Base-by-base conservation (phyloP, 2,329 filamentous ascomycete genomes). In the Lithohypha guttulata region DNA sequence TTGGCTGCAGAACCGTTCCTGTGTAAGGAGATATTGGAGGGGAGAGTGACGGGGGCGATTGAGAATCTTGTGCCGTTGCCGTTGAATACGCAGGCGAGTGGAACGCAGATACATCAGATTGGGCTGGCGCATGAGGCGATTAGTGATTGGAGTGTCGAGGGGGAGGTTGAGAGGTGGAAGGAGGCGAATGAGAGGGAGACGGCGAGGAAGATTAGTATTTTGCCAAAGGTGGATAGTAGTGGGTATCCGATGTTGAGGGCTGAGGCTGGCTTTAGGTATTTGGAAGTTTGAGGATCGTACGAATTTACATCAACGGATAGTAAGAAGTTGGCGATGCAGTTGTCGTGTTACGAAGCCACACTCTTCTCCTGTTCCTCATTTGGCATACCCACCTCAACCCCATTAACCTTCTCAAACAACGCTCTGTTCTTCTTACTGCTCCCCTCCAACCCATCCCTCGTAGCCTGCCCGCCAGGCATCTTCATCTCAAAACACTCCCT, bases 401-500 rank as follows among this genome's bases (percentile, higher is more conserved):
- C 28, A 13, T 25, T 26, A 10, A n/a, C 26, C 33, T 26, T 34
- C 17, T 43, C 19, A 17, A 25, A 34, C 10, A 42, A 34, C 32
- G 46, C 47, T 17, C 36, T 42, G 43, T 55, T 53, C 21, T 44
- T 46, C 36, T 44, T 55, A 18, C 51, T 51, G 46, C 42, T 65
- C 4, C 63, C 62, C 46, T 65, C 61, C 42, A 65, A 42, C 7
- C 61, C 61, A 44, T 52, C 56, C 13, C 61, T 42, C 11, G 55
- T 52, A 51, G 56, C 33, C 57, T 65, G 19, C 3, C 35, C 34
- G 2, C 47, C 45, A 3, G 68, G 68, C 42, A 70, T 64, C 3
- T 60, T 55, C 74, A 78, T 78, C 34, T 77, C 72, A 56, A 78
- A 78, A 1, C 69, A 67, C 15, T 72, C 65, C 36, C 59, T 58